phyloP scores from a whole-genome alignment of 345 rosid species.

The Turritis glabra region DNA sequence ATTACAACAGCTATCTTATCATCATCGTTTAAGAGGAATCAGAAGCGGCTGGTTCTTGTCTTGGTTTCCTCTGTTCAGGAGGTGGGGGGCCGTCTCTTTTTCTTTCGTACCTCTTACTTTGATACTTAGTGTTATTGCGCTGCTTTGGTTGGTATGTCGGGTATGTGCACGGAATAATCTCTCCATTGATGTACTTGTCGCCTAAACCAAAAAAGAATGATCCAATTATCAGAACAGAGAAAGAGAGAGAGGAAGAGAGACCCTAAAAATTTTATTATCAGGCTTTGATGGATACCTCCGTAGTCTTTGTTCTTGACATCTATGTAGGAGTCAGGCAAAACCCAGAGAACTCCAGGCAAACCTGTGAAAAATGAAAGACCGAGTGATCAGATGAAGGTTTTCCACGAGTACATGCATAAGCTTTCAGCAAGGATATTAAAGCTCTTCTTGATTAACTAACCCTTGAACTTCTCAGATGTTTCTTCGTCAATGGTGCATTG shows the following conservation, averaged over 20 bases:
- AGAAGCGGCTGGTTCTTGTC: constrained; percentile 50
- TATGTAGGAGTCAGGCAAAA: constrained; percentile 90
- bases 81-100: constrained; percentile 88
- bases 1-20: neutral
- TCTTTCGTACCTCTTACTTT: constrained; percentile 74
- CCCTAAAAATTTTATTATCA: neutral
- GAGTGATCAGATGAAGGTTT: neutral
- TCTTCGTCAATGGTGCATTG: constrained; percentile 86
- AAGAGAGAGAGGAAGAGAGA: neutral
- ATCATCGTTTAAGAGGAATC: constrained; percentile 47
- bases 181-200: constrained; percentile 92
- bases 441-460: constrained; percentile 47
- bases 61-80: constrained; percentile 62
- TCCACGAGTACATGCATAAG: neutral
- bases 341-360: constrained; percentile 98
- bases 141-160: constrained; percentile 94
- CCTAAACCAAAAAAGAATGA: constrained; percentile 45
- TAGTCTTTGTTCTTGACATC: constrained; percentile 97
- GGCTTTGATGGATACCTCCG: constrained; percentile 61
- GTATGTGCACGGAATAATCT: constrained; percentile 85
- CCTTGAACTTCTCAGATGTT: constrained; percentile 90
- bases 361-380: constrained; percentile 47
- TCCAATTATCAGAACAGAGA: neutral
- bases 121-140: constrained; percentile 58
- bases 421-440: neutral